Evolutionary conservation across 352 stramenopile genomes (phyloP).

Genomic region (Thraustochytrium striatum): DNA sequence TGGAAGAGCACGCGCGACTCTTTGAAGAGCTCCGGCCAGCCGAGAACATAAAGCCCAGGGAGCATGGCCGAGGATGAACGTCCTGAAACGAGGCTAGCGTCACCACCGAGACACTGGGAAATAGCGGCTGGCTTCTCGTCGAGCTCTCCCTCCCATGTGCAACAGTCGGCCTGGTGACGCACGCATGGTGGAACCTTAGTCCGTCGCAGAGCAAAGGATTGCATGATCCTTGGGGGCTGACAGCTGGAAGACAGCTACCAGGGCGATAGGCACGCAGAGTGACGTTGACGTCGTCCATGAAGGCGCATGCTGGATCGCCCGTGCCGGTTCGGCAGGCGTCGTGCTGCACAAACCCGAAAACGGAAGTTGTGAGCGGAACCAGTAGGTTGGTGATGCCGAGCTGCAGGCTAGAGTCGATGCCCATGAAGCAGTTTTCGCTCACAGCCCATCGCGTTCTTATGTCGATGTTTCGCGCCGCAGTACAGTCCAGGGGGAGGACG

Average conservation of each 20-base stretch:
- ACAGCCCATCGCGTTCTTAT: constrained; percentile 6
- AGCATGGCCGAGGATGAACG: neutral
- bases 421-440: constrained; percentile 1
- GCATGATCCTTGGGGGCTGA: too few species aligned
- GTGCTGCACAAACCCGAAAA: neutral
- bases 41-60: neutral
- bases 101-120: neutral
- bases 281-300: neutral
- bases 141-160: neutral
- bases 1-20: neutral
- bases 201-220: too few species aligned
- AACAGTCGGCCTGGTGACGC: too few species aligned
- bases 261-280: neutral
- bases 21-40: constrained; percentile 11
- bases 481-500: neutral
- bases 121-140: neutral
- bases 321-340: neutral
- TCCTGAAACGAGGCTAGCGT: neutral
- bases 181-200: neutral
- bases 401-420: neutral
- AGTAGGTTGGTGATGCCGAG: neutral
- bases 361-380: neutral
- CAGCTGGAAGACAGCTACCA: neutral
- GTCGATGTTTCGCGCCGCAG: neutral
- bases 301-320: neutral